Conservation (phyloP, 805 yeast species). For the Metschnikowia amazonensis region DNA sequence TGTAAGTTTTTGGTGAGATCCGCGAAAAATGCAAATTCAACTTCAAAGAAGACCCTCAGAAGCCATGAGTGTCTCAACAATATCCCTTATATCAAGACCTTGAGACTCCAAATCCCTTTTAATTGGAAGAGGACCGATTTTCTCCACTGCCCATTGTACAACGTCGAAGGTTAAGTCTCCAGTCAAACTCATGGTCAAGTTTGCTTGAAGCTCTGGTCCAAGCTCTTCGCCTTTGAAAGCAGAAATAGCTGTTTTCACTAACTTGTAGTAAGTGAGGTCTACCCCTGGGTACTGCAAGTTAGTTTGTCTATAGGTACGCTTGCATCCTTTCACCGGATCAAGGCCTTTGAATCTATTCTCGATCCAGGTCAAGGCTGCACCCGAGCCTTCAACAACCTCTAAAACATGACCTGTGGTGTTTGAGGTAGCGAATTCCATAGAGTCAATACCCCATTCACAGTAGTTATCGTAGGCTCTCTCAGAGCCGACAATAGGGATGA, state of each 20-base stretch:
- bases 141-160: conserved; percentile 2
- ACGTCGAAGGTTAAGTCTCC: background rate
- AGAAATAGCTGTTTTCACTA: conserved; percentile 3
- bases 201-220: conserved; percentile 6
- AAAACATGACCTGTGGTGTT: conserved; percentile 26
- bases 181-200: conserved; percentile 3
- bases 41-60: conserved; percentile 1
- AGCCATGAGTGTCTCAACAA: background rate
- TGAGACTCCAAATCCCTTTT: conserved; percentile 5
- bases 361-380: conserved; percentile 16
- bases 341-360: conserved; percentile 13
- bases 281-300: conserved; percentile 12
- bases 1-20: background rate
- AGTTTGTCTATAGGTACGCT: conserved; percentile 5
- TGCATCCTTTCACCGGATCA: conserved; percentile 13
- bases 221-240: conserved; percentile 7
- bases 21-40: background rate
- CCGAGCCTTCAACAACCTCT: conserved; percentile 17
- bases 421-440: conserved; percentile 28
- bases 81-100: background rate
- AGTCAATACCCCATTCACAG: conserved; percentile 28
- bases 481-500: conserved; percentile 21
- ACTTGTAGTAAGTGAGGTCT: conserved; percentile 6
- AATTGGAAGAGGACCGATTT: conserved; percentile 9
- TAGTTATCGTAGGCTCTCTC: conserved; percentile 23